phyloP scores from a whole-genome alignment of 257 asterid genomes.

The Plantago elongata region DNA sequence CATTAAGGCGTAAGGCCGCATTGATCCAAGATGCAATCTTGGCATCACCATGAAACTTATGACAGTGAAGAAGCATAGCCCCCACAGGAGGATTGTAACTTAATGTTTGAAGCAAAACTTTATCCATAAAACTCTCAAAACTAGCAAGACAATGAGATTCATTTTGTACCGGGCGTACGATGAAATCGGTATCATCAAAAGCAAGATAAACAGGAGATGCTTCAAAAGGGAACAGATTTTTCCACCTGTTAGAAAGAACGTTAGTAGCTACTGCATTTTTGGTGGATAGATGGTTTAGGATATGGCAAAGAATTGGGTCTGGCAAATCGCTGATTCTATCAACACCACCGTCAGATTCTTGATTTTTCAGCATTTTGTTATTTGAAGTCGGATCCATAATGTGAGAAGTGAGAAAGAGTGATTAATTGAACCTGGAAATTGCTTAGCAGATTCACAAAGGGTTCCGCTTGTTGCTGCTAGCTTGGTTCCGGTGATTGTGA shows the following conservation, averaged over 20 bases:
- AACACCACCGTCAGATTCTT: neutral
- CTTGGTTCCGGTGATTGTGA: too few relatives aligned
- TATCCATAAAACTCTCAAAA: too few relatives aligned
- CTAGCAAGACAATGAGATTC: too few relatives aligned
- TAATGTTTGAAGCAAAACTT: too few relatives aligned
- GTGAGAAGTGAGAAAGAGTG: too few relatives aligned
- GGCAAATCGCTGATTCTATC: constrained; percentile 6
- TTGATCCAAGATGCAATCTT: neutral
- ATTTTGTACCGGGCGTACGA: neutral
- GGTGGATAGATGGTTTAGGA: neutral
- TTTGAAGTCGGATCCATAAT: too few relatives aligned
- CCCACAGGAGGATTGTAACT: too few relatives aligned
- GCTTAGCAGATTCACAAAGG: too few relatives aligned
- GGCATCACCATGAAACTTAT: neutral
- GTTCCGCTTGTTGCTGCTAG: too few relatives aligned
- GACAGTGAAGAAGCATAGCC: neutral
- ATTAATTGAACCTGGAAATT: too few relatives aligned
- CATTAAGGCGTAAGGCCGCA: neutral
- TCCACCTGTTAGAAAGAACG: constrained; percentile 4
- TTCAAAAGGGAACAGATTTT: neutral
- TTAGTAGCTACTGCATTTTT: neutral
- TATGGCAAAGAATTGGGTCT: neutral
- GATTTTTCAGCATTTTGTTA: too few relatives aligned
- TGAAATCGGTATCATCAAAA: neutral
- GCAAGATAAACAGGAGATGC: neutral